Evolutionary conservation across 2,329 filamentous ascomycete genomes (phyloP), one percentile per base, ranked within the genome.

Genomic region (Xylariaceae sp.): DNA sequence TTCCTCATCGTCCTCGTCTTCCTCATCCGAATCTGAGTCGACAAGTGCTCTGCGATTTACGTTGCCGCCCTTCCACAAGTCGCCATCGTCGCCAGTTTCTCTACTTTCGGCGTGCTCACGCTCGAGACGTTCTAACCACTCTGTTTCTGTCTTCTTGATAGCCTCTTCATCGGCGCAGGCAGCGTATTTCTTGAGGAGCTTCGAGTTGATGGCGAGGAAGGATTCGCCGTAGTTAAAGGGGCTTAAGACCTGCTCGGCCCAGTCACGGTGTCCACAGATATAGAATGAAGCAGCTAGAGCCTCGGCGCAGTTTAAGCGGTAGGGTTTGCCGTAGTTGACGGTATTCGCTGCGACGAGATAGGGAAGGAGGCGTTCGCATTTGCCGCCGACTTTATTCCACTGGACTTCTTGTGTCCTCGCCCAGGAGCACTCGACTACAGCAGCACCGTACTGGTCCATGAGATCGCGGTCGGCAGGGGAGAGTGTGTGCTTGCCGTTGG

Each of bases 341-440:
- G 87, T 86, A 65, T 98, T 98, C 38, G 93, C 93, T 5, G 93
- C 93, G 40, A 98, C 91, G 6, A 98, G 82, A 66, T 98, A 98
- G 0, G 93, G 93, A 45, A 98, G 72, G 53, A 96, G 67, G 43
- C 93, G 76, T 72, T 95, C 90, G 67, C 91, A 95, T 67, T 91
- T 93, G 20, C 93, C 93, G 22, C 93, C 93, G 48, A 98, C 95
- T 55, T 86, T 86, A 47, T 75, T 77, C 82, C 92, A 98, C 42
- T 92, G 91, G 5, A 98, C 83, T 67, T 98, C 93, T 38, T 86
- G 77, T 6, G 94, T 88, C 48, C 93, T 78, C 3, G 94, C 94
- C 93, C 93, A 98, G 20, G 88, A 95, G 63, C 91, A 95, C 71
- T 98, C 93, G 16, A 98, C 93, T 3, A 98, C 93, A 3, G 93